A percentile compares a stretch with the other conserved stretches of the same genome.
phyloP scores from a whole-genome alignment of 495 filamentous ascomycete species.

The Thermothielavioides terrestris region DNA sequence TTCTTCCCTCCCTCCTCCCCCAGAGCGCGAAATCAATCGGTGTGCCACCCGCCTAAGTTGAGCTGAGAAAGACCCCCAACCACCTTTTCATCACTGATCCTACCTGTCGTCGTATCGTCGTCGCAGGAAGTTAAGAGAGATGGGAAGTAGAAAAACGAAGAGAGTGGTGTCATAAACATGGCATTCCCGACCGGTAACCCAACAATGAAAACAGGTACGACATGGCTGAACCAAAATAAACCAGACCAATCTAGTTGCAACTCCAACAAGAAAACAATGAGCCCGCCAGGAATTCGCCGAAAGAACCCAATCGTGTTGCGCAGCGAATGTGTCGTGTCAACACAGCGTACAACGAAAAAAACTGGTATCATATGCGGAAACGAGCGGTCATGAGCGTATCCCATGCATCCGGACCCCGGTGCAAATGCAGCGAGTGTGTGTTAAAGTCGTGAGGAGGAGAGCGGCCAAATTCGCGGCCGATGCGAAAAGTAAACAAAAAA shows the following conservation, averaged over 20 bases:
- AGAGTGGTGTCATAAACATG: constrained; percentile 21
- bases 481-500: no score
- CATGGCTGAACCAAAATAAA: no score
- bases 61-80: no score
- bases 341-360: background rate
- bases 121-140: background rate
- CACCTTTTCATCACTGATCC: no score
- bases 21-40: background rate
- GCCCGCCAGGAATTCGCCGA: background rate
- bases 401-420: no score
- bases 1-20: background rate
- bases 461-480: no score
- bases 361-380: background rate
- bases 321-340: background rate
- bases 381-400: background rate
- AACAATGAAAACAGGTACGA: background rate
- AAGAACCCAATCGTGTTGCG: background rate
- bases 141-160: background rate
- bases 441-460: no score
- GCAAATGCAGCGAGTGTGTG: constrained; percentile 11
- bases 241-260: background rate
- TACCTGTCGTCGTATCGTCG: background rate
- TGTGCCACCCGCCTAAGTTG: background rate
- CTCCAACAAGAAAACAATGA: background rate
- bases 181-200: background rate